Evolutionary conservation across 2,329 filamentous ascomycete genomes (phyloP), one percentile per base, ranked within the genome.

Genomic region (Sclerotiophoma versabilis): DNA sequence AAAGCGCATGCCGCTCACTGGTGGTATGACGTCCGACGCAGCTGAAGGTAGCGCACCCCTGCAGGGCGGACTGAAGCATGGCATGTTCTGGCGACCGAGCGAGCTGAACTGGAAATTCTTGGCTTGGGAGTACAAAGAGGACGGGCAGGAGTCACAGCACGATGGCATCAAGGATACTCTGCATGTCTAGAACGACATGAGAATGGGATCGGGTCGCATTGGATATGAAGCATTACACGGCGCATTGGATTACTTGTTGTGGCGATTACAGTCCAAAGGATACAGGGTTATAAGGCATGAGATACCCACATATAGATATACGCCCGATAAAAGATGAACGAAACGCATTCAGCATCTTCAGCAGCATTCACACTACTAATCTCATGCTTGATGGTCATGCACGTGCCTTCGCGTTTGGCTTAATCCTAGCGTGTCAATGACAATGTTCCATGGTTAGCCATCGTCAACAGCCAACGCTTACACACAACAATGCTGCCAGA

Each of bases 81-180:
- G 86, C 15, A 74, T 88, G 32, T 87, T 87, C 73, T 88, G 85
- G 85, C 80, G 85, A 44, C 83, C 83, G 52, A 81, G 82, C 66
- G 90, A 93, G 78, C 80, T 95, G 69, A 95, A 95, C 77, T 93
- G 91, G 91, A 92, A 90, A 74, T 83, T 93, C 72, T 78, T 93
- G 69, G 89, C 87, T 47, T 93, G 90, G 90, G 87, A 92, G 72
- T 91, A 85, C 83, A 83, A 67, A 25, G 59, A 61, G 45, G 62
- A 66, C 1, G 64, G 54, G 15, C 44, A 57, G 29, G 38, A 62
- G n/a, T 27, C 37, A 5, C 42, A 60, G n/a, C 30, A 36, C 17
- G 41, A 51, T 22, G 49, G 48, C 49, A 62, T 70, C 34, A 58
- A 57, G 42, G 63, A 70, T 51, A 64, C 62, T 23, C 37, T 75